Evolutionary conservation across 345 rosid species (phyloP).

Genomic region (Diplotaxis tenuifolia): DNA sequence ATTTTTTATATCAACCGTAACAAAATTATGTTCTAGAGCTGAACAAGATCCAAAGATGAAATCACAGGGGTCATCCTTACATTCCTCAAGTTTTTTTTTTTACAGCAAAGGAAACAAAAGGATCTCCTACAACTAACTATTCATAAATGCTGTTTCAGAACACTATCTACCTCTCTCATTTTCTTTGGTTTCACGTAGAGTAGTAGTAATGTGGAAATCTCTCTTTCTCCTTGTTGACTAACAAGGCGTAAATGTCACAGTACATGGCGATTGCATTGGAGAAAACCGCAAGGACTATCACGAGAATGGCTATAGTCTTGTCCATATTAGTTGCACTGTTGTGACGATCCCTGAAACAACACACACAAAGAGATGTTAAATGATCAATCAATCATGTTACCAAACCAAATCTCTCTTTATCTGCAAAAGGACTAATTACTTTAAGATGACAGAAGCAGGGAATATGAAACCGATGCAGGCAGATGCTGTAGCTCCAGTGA

Average conservation of each 20-base stretch:
- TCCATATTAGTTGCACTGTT: constrained; percentile 66
- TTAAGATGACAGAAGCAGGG: constrained; percentile 79
- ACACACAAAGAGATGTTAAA: background rate
- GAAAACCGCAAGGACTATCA: constrained; percentile 77
- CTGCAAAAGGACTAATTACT: constrained; percentile 46
- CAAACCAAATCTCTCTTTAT: background rate
- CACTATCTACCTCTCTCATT: constrained; percentile 9
- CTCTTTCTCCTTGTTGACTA: constrained; percentile 51
- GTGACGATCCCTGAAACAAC: constrained; percentile 64
- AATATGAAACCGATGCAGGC: constrained; percentile 94
- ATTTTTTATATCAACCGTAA: background rate
- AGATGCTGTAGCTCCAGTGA: constrained; percentile 92
- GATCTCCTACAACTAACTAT: constrained; percentile 4
- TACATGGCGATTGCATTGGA: constrained; percentile 75
- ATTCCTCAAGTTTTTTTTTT: background rate
- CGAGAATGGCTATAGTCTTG: constrained; percentile 55
- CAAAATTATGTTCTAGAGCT: background rate
- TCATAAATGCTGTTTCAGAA: background rate
- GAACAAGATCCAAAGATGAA: background rate
- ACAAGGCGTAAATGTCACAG: constrained; percentile 62
- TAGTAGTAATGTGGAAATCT: background rate
- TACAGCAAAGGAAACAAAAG: background rate
- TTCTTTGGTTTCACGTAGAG: background rate
- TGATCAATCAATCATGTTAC: background rate
- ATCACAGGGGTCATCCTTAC: background rate